These are phyloP conservation scores for Zarea fungicola DNA, from an alignment of 2,329 filamentous ascomycete genomes.

Conservation along the genomic window DNA sequence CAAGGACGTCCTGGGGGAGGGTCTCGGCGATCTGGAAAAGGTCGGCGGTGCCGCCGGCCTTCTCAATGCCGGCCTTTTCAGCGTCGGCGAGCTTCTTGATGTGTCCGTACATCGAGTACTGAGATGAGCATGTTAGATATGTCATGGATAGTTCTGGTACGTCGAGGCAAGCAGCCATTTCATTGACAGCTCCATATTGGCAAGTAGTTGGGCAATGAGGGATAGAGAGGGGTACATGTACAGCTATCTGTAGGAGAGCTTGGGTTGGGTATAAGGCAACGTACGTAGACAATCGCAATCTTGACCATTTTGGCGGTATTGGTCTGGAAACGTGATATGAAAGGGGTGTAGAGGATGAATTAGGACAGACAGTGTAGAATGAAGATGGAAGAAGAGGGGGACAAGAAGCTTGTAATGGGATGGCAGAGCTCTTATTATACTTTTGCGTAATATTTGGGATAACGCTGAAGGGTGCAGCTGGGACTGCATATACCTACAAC, in stretches of 20 bases:
- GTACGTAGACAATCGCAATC: constrained; percentile 83
- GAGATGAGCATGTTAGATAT: neutral
- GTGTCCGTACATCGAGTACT: constrained; percentile 96
- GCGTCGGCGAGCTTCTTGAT: constrained; percentile 78
- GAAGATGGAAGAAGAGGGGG: neutral
- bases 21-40: constrained; percentile 89
- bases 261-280: constrained; percentile 29
- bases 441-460: no score
- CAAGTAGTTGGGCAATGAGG: no score
- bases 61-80: constrained; percentile 84
- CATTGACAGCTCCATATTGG: no score
- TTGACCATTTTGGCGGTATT: constrained; percentile 65
- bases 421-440: constrained; percentile 9
- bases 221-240: neutral
- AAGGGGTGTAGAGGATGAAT: neutral
- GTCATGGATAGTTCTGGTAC: no score
- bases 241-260: neutral
- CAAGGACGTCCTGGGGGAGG: constrained; percentile 73
- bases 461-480: neutral
- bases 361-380: neutral
- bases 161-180: no score
- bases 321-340: constrained; percentile 26
- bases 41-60: constrained; percentile 75
- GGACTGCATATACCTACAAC: neutral
- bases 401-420: neutral